Evolutionary conservation across 805 yeast genomes (phyloP), one percentile per base, ranked within the genome.

Genomic region (Candida orba): DNA sequence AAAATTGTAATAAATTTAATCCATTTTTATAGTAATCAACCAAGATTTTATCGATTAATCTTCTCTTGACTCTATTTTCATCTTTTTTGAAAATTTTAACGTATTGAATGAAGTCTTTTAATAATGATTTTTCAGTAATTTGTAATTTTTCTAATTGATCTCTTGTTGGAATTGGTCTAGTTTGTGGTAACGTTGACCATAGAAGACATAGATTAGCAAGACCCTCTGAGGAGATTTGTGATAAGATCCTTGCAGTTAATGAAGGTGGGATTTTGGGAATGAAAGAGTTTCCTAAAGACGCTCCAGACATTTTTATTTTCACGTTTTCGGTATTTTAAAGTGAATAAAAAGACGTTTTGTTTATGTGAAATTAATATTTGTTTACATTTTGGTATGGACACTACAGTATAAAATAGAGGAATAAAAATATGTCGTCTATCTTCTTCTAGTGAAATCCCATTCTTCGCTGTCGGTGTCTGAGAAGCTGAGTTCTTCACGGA

Each of bases 1-100:
- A 81, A 34, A 79, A 56, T 56, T 85, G 95, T 15, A 79, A 65
- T 1, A 81, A 62, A 50, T 80, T 81, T 36, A 82, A 57, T 0
- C 88, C 88, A 6, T 60, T 52, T 2, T 71, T 63, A 74, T 85
- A 82, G 50, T 65, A 47, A 20, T 57, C 60, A 9, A 55, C 51
- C 1, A 57, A 34, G 15, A 57, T 29, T 27, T 36, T 51, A 44
- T 57, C 62, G n/a, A 55, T 45, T 34, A 55, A 31, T 24, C 37
- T 45, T 30, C 51, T 47, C 42, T 53, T 57, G 17, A 9, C 10
- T 8, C 12, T 17, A 37, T 43, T 12, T 13, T 39, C 13, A 30
- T 29, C 33, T 15, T 35, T 24, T 20, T 42, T 49, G 23, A 43
- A 46, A 1, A 30, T 25, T 4, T 30, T 3, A 3, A 42, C 14